Base-by-base conservation (phyloP, 2,329 filamentous ascomycete species). In the Fusarium bactridioides region DNA sequence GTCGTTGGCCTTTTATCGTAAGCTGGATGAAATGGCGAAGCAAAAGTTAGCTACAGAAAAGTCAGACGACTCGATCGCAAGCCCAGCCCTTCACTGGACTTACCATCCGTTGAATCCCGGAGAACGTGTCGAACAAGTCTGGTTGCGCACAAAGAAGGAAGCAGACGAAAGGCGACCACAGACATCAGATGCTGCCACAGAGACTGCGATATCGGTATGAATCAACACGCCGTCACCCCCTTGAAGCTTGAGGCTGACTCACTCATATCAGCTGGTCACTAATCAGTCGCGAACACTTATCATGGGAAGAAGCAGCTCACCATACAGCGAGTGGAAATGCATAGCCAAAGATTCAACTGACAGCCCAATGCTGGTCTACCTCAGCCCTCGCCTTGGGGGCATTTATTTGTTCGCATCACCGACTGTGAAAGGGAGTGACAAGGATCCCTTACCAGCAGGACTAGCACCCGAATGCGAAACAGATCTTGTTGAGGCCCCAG, bases 41-140 rank as follows among this genome's bases (percentile, higher is more conserved):
- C 16, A 40, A 11, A n/a, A 31, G 27, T n/a, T 23, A 13, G 3
- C 15, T 1, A 41, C 5, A 2, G 19, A 12, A 19, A 31, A 53
- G 16, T 12, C 31, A 10, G 16, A 38, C 7, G 21, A 19, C 5
- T 25, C 16, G 10, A 23, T 25, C 12, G 8, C 21, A 35, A 15
- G 12, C 16, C 7, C 23, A 9, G 11, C 4, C 4, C 62, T 31
- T 38, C n/a, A 56, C 11, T 73, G 70, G 70, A 37, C 29, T 21
- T 62, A 68, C 9, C 51, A 61, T 16, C 47, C 63, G 11, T 25
- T 73, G 15, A 47, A 60, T 13, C 16, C 15, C 3, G 59, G 53
- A 23, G 67, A 73, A 33, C 29, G 25, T 11, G 44, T 74, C 25
- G 47, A 64, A 16, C 62, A 73, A 40, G 37, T 72, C 18, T 73